Evolutionary conservation across 1,139 yeast species (phyloP).

Genomic region (Diutina catenulata): DNA sequence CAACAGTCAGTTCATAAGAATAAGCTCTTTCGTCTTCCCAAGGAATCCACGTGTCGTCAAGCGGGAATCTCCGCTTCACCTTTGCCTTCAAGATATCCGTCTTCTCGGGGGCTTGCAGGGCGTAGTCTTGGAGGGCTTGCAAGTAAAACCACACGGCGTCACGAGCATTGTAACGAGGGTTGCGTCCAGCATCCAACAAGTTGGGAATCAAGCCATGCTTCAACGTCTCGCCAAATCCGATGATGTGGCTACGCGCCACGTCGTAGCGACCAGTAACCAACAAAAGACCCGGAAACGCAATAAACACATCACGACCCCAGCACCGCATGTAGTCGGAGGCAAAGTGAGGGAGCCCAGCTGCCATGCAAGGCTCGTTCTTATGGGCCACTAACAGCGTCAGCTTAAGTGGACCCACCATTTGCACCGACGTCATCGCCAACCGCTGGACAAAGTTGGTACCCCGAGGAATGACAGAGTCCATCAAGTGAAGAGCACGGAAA

Average conservation of each 20-base stretch:
- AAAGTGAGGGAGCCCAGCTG: conserved; percentile 96
- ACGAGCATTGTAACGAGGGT: conserved; percentile 91
- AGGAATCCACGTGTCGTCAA: conserved; percentile 70
- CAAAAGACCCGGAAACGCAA: conserved; percentile 72
- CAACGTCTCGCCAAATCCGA: conserved; percentile 81
- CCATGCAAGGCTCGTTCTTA: conserved; percentile 59
- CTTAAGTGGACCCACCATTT: conserved; percentile 70
- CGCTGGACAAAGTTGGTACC: conserved; percentile 70
- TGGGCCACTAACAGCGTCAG: conserved; percentile 68
- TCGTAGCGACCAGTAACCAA: conserved; percentile 68
- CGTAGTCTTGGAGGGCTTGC: conserved; percentile 79
- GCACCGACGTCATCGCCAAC: conserved; percentile 72
- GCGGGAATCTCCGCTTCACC: conserved; percentile 78
- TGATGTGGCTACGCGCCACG: conserved; percentile 71
- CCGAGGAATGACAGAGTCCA: conserved; percentile 6
- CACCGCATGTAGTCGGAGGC: conserved; percentile 87
- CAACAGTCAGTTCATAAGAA: conserved; percentile 52
- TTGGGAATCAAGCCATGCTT: conserved; percentile 96
- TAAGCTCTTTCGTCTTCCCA: conserved; percentile 68
- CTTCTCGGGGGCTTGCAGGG: conserved; percentile 59
- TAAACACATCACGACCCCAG: conserved; percentile 97
- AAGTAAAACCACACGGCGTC: conserved; percentile 96
- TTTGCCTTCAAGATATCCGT: conserved; percentile 51
- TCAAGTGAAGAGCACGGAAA: conserved; percentile 44
- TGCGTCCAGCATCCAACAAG: conserved; percentile 80